phyloP scores from a whole-genome alignment of 2,329 filamentous ascomycete genomes.

The Penicillium occitanis region DNA sequence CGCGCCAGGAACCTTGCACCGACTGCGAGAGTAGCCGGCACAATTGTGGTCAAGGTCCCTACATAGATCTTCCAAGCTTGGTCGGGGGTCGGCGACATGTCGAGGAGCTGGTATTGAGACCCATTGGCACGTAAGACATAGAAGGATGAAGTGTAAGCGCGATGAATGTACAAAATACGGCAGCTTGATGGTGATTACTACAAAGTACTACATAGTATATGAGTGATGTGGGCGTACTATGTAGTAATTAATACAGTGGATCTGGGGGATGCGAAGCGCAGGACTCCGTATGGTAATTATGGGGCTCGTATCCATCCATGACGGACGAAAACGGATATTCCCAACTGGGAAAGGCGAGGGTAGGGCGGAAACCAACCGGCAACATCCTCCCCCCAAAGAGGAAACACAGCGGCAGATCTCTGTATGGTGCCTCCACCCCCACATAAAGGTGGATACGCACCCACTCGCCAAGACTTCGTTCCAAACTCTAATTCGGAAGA shows the following conservation, averaged over 20 bases:
- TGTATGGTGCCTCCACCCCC: background rate
- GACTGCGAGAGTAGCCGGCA: conserved; percentile 29
- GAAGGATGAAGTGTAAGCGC: background rate
- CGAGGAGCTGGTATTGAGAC: background rate
- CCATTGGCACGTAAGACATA: background rate
- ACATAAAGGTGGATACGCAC: background rate
- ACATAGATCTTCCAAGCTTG: conserved; percentile 26
- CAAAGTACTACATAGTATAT: too few species aligned
- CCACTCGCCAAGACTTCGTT: background rate
- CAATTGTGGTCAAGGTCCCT: conserved; percentile 28
- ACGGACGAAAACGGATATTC: background rate
- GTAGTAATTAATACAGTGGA: background rate
- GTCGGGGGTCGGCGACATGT: background rate
- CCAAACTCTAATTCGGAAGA: background rate
- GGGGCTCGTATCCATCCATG: too few species aligned
- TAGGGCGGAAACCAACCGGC: background rate
- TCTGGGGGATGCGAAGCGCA: background rate
- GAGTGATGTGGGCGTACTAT: background rate
- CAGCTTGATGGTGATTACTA: too few species aligned
- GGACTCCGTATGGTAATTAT: too few species aligned
- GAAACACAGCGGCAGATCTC: background rate
- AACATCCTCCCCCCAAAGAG: background rate
- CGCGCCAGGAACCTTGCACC: conserved; percentile 28
- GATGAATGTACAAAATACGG: background rate
- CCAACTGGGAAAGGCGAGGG: background rate